Conservation (phyloP, 306 rosid genomes). For the Trifolium subterraneum region DNA sequence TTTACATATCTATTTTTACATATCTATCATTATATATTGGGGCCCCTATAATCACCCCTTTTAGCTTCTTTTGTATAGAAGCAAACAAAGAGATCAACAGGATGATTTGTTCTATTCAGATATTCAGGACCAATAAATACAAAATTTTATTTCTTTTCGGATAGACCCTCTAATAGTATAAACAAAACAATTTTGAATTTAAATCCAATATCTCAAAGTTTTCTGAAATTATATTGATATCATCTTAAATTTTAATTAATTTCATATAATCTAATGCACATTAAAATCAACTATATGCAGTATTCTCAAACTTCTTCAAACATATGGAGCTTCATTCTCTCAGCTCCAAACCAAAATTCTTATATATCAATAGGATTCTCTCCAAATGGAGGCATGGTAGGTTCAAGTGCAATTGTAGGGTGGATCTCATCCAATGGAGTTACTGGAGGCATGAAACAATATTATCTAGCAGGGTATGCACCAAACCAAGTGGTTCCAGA, state of each 20-base stretch:
- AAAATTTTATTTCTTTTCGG: no score
- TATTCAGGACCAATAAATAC: no score
- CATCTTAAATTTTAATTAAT: background rate
- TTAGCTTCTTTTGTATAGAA: no score
- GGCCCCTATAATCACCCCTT: no score
- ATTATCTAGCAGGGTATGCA: conserved; percentile 60
- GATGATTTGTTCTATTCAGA: no score
- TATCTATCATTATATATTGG: no score
- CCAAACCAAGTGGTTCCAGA: conserved; percentile 54
- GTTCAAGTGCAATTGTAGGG: conserved; percentile 84
- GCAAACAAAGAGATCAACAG: no score
- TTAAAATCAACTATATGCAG: conserved; percentile 45
- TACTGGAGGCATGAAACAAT: conserved; percentile 52
- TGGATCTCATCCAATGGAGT: conserved; percentile 59
- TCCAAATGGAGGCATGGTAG: conserved; percentile 66
- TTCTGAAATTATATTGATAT: background rate
- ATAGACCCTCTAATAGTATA: background rate
- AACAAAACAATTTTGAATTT: background rate
- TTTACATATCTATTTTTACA: no score
- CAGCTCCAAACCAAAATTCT: conserved; percentile 58
- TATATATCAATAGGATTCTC: conserved; percentile 80
- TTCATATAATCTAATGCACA: background rate
- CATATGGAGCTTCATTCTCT: conserved; percentile 75
- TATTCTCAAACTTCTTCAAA: conserved; percentile 52
- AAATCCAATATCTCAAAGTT: no score